These are phyloP conservation scores for Penicillium argentinense DNA, from an alignment of 495 filamentous ascomycete species.

Conservation along the genomic window DNA sequence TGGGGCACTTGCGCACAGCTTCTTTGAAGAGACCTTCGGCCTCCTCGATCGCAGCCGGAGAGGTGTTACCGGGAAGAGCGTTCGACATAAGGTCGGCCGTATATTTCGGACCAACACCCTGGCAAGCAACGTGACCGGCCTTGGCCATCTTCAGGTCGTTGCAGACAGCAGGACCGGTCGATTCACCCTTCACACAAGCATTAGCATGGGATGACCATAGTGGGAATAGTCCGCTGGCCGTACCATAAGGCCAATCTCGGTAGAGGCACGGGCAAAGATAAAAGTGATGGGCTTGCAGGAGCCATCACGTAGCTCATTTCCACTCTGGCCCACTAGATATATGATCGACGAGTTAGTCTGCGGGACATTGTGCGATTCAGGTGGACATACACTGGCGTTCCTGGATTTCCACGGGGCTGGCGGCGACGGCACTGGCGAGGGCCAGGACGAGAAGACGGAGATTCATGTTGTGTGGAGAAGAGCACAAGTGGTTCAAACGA, in stretches of 20 bases:
- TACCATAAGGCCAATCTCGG: constrained; percentile 30
- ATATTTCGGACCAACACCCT: constrained; percentile 39
- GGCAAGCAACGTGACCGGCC: constrained; percentile 30
- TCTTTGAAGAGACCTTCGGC: constrained; percentile 36
- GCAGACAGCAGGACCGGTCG: constrained; percentile 41
- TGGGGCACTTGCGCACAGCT: constrained; percentile 48
- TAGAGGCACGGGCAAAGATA: constrained; percentile 52
- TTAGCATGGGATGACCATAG: too few species aligned
- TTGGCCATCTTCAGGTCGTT: constrained; percentile 30
- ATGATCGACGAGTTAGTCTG: too few species aligned
- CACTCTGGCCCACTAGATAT: neutral
- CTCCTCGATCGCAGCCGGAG: constrained; percentile 42
- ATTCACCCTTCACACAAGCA: too few species aligned
- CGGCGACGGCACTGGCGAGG: constrained; percentile 11
- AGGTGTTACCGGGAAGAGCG: constrained; percentile 26
- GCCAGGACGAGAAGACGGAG: constrained; percentile 7
- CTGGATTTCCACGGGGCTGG: constrained; percentile 14
- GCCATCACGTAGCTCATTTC: constrained; percentile 47
- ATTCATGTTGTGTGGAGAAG: constrained; percentile 1
- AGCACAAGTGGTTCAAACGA: neutral
- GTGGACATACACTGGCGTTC: constrained; percentile 12
- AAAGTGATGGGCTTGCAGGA: constrained; percentile 50
- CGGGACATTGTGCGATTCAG: too few species aligned
- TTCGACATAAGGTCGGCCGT: constrained; percentile 29
- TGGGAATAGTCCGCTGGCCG: too few species aligned